Base-by-base conservation (phyloP, 768 basidiomycete species). In the Phanerodontia chrysosporium region DNA sequence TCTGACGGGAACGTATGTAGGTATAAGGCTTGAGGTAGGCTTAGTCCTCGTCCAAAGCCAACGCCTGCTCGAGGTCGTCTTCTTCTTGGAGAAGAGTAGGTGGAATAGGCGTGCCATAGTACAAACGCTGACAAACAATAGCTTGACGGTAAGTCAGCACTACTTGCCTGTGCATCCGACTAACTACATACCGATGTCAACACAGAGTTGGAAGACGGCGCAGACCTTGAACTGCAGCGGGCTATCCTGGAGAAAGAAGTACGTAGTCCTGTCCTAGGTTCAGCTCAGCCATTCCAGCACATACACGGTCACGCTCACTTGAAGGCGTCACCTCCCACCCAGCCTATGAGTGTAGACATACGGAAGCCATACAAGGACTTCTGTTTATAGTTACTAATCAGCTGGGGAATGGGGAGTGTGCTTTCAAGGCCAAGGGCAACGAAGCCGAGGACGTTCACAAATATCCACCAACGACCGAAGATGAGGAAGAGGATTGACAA, bases 361-460 rank as follows among this genome's bases (percentile, higher is more conserved):
- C 91, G 83, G 73, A 94, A 94, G 35, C 92, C 92, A 72, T 92
- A 92, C 49, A 94, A 70, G 1, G 92, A 92, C 44, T 82, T 82
- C 66, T 85, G 87, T 55, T 83, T 84, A 70, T 86, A 87, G 65
- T 94, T 94, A 67, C 92, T 93, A 58, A 91, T 78, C 42, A 94
- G 75, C 66, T 94, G 92, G 3, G 92, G 92, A 56, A 94, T 81
- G 7, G 92, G 92, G n/a, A 94, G 73, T 2, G 88, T 90, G 64
- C 90, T 93, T 71, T 93, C 92, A 25, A 94, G 75, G 13, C 92
- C 92, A 25, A 94, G 69, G 0, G 92, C 89, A 42, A 89, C 64
- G 66, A 90, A 94, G 0, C 92, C 92, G 22, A 93, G 75, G 6
- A 83, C 70, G 16, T 77, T 72, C 6, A 92, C 73, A 68, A 84